Base-by-base conservation (phyloP, 306 rosid species). In the Trifolium pratense region DNA sequence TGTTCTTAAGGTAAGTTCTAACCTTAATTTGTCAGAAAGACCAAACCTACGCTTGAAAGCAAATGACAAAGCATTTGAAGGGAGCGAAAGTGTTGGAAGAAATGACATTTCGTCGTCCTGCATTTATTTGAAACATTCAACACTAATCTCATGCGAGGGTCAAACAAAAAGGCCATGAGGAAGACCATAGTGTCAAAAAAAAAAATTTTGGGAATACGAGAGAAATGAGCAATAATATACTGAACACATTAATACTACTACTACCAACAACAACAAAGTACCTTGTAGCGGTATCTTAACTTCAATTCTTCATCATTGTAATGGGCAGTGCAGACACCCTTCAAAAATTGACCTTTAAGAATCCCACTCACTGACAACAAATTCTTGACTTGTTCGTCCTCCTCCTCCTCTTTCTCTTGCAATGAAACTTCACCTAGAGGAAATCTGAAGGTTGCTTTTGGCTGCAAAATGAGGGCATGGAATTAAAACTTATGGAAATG, bases 11-110 rank as follows among this genome's bases (percentile, higher is more conserved):
- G 79, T 78, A 21, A 65, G 17, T 52, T 76, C 83, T 78, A 55
- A 94, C 98, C 97, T 94, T 79, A 94, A 71, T 76, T 94, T 94
- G 82, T 94, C 81, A 23, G 91, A 88, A 71, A 91, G 96, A 75
- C 89, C 78, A 63, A 94, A 76, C 62, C 80, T 87, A 58, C 97
- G 98, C 85, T 94, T 91, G 79, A 94, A 89, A 29, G 98, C 96
- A 78, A 87, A 85, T 13, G 98, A 86, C 13, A 89, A 37, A 26
- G 91, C 90, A 87, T 91, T 94, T 36, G 97, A 94, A 57, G 98
- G 96, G 55, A 91, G 83, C 32, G 88, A 85, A 42, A 94, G 17
- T 56, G 79, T 31, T 18, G 98, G 98, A 74, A 91, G 89, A 83
- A 91, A 87, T 48, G 98, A 84, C 86, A 94, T 43, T 83, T 89